Evolutionary conservation across 768 basidiomycete genomes (phyloP), one percentile per base, ranked within the genome.

Genomic region (Naganishia vaughanmartiniae): DNA sequence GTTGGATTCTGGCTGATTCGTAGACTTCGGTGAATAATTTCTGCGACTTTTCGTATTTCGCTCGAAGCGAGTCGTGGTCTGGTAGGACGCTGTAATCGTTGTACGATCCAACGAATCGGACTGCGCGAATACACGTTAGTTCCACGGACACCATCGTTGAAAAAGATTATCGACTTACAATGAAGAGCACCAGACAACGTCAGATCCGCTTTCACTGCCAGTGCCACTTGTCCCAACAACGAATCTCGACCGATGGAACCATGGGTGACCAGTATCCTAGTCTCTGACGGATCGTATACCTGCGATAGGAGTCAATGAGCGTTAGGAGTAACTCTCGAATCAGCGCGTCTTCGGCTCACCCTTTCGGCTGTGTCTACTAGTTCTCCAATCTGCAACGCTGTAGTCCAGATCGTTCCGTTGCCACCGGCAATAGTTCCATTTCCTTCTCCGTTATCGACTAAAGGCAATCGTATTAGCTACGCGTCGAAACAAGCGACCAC

Each of bases 361-460:
- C 93, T 87, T 79, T 95, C 92, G 0, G 96, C 92, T 2, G 94
- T 98, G 81, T 98, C 96, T 56, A 98, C 90, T 63, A 99, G 89
- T 81, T 99, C 95, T 70, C 96, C 96, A 48, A 99, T 91, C 81
- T 99, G 96, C 30, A 99, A 86, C 5, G 92, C 91, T 0, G 95
- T 98, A 0, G 92, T 91, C 96, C 96, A 99, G 89, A 98, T 95
- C 24, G 94, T 98, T 34, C 96, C 96, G 77, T 92, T 90, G 1
- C 93, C 96, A 42, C 96, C 96, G 0, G 96, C 95, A 73, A 99
- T 96, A n/a, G 95, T 97, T 14, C 92, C 94, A 54, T 84, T 88
- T 3, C 94, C 95, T 57, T 95, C 92, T 0, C 95, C 78, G 81
- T 70, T 70, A 34, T 72, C 74, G 66, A 67, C 71, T 74, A 26